phyloP scores from a whole-genome alignment of 441 rosid species.

The Pelargonium myrrhifolium region DNA sequence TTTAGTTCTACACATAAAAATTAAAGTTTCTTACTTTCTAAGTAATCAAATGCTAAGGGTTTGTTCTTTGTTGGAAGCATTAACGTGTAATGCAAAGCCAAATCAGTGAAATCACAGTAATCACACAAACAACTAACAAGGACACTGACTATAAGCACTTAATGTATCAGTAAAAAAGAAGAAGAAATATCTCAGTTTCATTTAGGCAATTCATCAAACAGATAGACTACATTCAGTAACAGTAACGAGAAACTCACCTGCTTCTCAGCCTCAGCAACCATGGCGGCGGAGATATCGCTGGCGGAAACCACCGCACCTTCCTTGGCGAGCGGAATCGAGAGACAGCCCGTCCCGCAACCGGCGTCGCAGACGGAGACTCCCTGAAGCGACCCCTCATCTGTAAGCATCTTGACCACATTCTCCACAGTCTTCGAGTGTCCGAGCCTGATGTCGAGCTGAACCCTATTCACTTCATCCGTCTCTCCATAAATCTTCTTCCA shows the following conservation, averaged over 20 bases:
- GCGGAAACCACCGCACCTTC: conserved; percentile 80
- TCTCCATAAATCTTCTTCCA: conserved; percentile 87
- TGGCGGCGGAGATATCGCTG: conserved; percentile 82
- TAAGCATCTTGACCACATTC: conserved; percentile 57
- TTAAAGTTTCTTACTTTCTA: too few relatives aligned
- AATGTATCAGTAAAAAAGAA: too few relatives aligned
- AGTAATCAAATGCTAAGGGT: too few relatives aligned
- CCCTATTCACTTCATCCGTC: conserved; percentile 72
- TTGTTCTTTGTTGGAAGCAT: too few relatives aligned
- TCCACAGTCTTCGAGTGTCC: conserved; percentile 86
- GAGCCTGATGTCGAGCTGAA: conserved; percentile 64
- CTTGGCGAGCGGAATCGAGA: conserved; percentile 70
- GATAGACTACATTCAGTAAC: background rate
- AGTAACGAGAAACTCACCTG: conserved; percentile 30
- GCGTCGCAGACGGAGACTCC: conserved; percentile 85
- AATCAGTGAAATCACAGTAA: too few relatives aligned
- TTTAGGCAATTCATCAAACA: background rate
- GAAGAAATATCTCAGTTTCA: background rate
- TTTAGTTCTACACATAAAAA: too few relatives aligned
- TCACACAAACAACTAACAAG: too few relatives aligned
- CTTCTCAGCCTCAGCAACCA: conserved; percentile 80
- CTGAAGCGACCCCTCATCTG: conserved; percentile 54
- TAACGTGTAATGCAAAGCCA: too few relatives aligned
- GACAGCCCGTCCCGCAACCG: conserved; percentile 74
- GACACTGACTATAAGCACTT: too few relatives aligned